These are phyloP conservation scores for Hyaloscypha hepaticicola DNA, from an alignment of 495 filamentous ascomycete species.

Conservation along the genomic window DNA sequence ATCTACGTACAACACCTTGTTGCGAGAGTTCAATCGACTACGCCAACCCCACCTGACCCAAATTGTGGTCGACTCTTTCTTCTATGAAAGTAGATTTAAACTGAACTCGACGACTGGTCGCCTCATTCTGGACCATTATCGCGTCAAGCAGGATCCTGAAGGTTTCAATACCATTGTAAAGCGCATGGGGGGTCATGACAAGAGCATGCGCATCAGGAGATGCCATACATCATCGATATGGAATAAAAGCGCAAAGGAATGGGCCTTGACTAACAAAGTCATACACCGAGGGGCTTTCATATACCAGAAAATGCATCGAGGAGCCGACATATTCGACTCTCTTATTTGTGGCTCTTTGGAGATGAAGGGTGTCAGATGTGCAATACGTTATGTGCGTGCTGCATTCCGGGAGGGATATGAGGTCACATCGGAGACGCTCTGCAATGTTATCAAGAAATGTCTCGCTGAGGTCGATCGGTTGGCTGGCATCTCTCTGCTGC, in stretches of 20 bases:
- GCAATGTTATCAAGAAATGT: slow-evolving; percentile 11
- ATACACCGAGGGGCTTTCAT: slow-evolving; percentile 13
- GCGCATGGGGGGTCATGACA: slow-evolving; percentile 40
- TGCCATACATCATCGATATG: not conserved
- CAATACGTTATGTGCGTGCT: slow-evolving; percentile 19
- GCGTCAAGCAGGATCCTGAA: slow-evolving; percentile 35
- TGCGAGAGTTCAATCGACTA: slow-evolving; percentile 55
- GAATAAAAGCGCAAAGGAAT: slow-evolving; percentile 1
- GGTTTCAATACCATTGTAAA: slow-evolving; percentile 42
- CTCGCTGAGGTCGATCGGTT: slow-evolving; percentile 1
- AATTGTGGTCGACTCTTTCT: slow-evolving; percentile 50
- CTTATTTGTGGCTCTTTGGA: slow-evolving; percentile 21
- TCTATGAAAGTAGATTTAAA: slow-evolving; percentile 46
- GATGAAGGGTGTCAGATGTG: slow-evolving; percentile 12
- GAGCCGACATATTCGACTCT: slow-evolving; percentile 26
- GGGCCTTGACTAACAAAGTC: slow-evolving; percentile 26
- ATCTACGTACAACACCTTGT: slow-evolving; percentile 65
- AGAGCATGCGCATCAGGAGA: slow-evolving; percentile 15
- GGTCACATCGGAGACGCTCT: slow-evolving; percentile 10
- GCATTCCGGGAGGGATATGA: slow-evolving; percentile 22
- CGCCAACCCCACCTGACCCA: slow-evolving; percentile 50
- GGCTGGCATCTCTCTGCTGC: slow-evolving; percentile 9
- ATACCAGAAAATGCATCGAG: slow-evolving; percentile 18
- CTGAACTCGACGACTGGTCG: slow-evolving; percentile 55
- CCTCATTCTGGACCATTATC: slow-evolving; percentile 56